These are phyloP conservation scores for Gloeostereum incarnatum DNA, from an alignment of 768 basidiomycete species.

Conservation along the genomic window DNA sequence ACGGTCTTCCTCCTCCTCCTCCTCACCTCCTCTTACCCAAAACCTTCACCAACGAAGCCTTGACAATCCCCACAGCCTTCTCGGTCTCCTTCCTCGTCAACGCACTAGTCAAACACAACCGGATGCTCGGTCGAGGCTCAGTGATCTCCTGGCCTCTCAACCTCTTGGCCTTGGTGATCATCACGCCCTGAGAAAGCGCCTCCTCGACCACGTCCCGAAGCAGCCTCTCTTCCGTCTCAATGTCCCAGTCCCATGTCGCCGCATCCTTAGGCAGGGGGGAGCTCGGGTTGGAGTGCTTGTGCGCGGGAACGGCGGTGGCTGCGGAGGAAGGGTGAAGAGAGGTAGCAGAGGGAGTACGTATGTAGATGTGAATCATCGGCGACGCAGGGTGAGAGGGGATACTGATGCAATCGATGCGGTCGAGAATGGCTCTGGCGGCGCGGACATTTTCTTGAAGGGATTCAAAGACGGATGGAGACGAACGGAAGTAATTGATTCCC, in stretches of 20 bases:
- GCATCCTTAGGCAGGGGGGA: conserved; percentile 38
- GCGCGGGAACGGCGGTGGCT: conserved; percentile 14
- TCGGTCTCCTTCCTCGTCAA: conserved; percentile 87
- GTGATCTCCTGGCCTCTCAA: conserved; percentile 76
- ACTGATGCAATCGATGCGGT: conserved; percentile 70
- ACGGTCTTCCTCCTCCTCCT: no score
- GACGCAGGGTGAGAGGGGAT: conserved; percentile 83
- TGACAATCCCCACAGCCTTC: conserved; percentile 73
- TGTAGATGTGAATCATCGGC: conserved; percentile 79
- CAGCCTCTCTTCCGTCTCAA: conserved; percentile 63
- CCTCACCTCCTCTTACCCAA: conserved; percentile 32
- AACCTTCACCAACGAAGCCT: conserved; percentile 66
- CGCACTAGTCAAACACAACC: conserved; percentile 72
- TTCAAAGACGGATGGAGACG: conserved; percentile 65
- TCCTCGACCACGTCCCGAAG: conserved; percentile 94
- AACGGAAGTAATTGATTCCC: conserved; percentile 71
- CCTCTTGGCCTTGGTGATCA: conserved; percentile 79
- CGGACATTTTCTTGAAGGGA: conserved; percentile 76
- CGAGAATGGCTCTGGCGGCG: conserved; percentile 70
- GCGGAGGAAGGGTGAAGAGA: conserved; percentile 16
- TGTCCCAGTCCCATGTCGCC: conserved; percentile 42
- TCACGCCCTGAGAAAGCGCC: conserved; percentile 67
- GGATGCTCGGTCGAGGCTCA: conserved; percentile 77
- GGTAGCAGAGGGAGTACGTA: conserved; percentile 27
- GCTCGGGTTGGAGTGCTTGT: conserved; percentile 40